Percentiles rank a stretch among this genome's conserved stretches.
Evolutionary conservation across 192 early-diverging fungal species (phyloP).

Genomic region (Kickxella alabastrina): DNA sequence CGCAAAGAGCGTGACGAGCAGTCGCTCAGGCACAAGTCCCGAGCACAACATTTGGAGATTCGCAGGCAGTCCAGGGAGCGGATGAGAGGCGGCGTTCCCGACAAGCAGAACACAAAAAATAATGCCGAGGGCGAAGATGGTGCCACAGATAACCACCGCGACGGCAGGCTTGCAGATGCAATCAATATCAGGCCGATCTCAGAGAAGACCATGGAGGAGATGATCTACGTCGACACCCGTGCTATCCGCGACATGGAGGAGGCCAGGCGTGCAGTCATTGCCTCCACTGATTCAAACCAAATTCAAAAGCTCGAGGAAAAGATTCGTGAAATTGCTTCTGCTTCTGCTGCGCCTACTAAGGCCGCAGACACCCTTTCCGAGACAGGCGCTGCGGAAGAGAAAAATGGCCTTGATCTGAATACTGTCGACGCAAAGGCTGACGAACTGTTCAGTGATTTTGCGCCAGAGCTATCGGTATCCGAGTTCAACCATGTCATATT

Average conservation of each 20-base stretch:
- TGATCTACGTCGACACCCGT: constrained; percentile 42
- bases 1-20: constrained; percentile 32
- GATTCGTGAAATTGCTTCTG: constrained; percentile 3
- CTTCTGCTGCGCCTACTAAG: not conserved
- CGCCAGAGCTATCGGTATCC: constrained; percentile 15
- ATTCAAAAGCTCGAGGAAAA: constrained; percentile 25
- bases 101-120: not conserved
- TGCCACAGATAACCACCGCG: not conserved
- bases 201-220: constrained; percentile 37
- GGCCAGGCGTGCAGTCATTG: constrained; percentile 32
- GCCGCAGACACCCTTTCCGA: not conserved
- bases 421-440: not conserved
- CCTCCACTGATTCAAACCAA: constrained; percentile 13
- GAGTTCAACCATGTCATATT: constrained; percentile 58
- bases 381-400: not conserved
- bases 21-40: constrained; percentile 36
- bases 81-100: not conserved
- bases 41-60: constrained; percentile 30
- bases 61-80: constrained; percentile 15
- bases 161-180: not conserved
- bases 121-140: not conserved
- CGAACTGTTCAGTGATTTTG: not conserved
- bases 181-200: constrained; percentile 11
- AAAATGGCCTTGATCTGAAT: not conserved
- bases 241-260: constrained; percentile 42